Percentiles rank a stretch among this genome's conserved stretches.
phyloP scores from a whole-genome alignment of 116 monocot genomes.

The Phalaenopsis hybrid region DNA sequence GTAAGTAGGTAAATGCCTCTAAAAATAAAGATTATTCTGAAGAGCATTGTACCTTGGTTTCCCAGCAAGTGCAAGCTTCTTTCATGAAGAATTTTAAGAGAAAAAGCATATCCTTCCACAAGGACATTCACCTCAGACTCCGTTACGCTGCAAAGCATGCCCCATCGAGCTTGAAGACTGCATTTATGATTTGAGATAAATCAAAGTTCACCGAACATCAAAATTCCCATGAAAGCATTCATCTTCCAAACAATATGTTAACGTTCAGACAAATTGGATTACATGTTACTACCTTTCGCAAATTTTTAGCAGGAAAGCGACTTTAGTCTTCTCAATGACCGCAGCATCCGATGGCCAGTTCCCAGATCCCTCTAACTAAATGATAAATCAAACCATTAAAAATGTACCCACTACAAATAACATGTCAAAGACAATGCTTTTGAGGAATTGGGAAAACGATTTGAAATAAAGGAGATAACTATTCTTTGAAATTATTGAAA shows the following conservation, averaged over 20 bases:
- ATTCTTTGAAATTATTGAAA: background rate
- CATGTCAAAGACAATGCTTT: background rate
- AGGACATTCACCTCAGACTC: slow-evolving; percentile 82
- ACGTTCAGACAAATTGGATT: background rate
- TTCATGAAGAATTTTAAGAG: slow-evolving; percentile 82
- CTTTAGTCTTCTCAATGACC: slow-evolving; percentile 87
- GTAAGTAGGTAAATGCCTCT: too few species aligned
- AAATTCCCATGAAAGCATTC: background rate
- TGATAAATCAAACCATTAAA: slow-evolving; percentile 5
- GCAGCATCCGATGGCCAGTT: slow-evolving; percentile 77
- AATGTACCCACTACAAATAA: slow-evolving; percentile 3
- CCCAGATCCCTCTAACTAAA: slow-evolving; percentile 88
- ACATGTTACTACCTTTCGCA: slow-evolving; percentile 55
- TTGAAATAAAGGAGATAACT: background rate
- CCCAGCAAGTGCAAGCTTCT: slow-evolving; percentile 50
- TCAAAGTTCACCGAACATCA: slow-evolving; percentile 1
- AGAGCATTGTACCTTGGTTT: slow-evolving; percentile 43
- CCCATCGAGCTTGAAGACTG: slow-evolving; percentile 70
- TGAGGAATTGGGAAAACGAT: background rate
- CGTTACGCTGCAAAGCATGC: slow-evolving; percentile 52
- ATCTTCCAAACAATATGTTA: background rate
- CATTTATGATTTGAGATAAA: slow-evolving; percentile 6
- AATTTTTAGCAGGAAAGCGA: slow-evolving; percentile 88
- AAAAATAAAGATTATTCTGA: background rate
- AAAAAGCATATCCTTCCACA: slow-evolving; percentile 82